These are phyloP conservation scores for Aspergillus sp. DNA, from an alignment of 2,329 filamentous ascomycete genomes.

Conservation along the genomic window DNA sequence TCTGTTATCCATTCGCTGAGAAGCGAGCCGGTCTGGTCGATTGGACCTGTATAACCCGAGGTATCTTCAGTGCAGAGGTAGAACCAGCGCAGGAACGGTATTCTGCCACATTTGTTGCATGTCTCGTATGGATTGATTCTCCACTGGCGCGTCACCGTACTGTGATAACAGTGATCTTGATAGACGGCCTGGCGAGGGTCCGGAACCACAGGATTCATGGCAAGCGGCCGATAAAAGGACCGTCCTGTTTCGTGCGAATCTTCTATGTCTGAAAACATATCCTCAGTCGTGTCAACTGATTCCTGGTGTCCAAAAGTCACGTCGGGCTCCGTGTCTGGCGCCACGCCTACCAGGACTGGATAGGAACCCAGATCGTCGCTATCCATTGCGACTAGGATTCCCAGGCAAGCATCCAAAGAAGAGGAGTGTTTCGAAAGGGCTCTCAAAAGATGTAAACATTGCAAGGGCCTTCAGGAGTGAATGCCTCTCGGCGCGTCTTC, in stretches of 20 bases:
- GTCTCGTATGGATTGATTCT: conserved; percentile 44
- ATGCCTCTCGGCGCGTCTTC: background rate
- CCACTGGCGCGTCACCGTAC: conserved; percentile 65
- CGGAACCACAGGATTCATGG: background rate
- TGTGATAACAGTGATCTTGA: conserved; percentile 44
- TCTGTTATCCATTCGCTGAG: conserved; percentile 43
- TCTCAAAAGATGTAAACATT: background rate
- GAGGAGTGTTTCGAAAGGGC: background rate
- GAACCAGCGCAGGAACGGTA: conserved; percentile 66
- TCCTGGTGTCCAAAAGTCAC: background rate
- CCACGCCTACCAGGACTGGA: conserved; percentile 4
- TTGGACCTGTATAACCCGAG: conserved; percentile 40
- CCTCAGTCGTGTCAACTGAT: background rate
- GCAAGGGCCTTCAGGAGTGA: background rate
- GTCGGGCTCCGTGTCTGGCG: background rate
- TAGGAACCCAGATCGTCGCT: background rate
- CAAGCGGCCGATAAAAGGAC: background rate
- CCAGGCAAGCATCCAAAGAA: background rate
- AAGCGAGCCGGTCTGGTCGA: conserved; percentile 14
- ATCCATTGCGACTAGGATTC: background rate
- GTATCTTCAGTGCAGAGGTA: conserved; percentile 71
- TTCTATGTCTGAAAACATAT: background rate
- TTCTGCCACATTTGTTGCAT: conserved; percentile 60
- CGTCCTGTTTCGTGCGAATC: background rate
- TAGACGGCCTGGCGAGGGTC: background rate